Evolutionary conservation across 2,329 filamentous ascomycete genomes (phyloP).

Genomic region (Helotiales sp.): DNA sequence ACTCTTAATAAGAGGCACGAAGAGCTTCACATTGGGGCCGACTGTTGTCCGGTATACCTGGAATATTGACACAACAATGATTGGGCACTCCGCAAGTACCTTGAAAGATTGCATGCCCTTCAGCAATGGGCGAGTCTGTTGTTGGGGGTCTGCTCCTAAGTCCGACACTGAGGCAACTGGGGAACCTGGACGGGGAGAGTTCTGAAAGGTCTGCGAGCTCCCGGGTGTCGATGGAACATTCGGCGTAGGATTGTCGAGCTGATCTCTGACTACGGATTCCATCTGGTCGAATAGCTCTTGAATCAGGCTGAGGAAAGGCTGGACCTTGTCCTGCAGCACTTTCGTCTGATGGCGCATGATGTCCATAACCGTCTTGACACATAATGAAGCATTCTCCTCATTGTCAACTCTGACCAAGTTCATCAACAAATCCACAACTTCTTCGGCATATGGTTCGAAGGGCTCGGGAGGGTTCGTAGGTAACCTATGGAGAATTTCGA

Average conservation of each 20-base stretch:
- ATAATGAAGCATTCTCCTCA: slow-evolving; percentile 97
- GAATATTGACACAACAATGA: slow-evolving; percentile 98
- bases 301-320: slow-evolving; percentile 88
- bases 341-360: slow-evolving; percentile 92
- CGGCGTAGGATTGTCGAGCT: slow-evolving; percentile 78
- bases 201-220: slow-evolving; percentile 72
- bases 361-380: slow-evolving; percentile 97
- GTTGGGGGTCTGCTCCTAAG: slow-evolving; percentile 78
- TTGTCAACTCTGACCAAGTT: slow-evolving; percentile 88
- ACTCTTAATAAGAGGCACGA: slow-evolving; percentile 91
- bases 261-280: slow-evolving; percentile 92
- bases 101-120: slow-evolving; percentile 99
- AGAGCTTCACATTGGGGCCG: slow-evolving; percentile 82
- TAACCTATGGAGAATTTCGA: slow-evolving; percentile 92
- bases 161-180: slow-evolving; percentile 84
- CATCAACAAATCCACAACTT: slow-evolving; percentile 91
- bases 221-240: slow-evolving; percentile 70
- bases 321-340: slow-evolving; percentile 79
- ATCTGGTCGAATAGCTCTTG: slow-evolving; percentile 96
- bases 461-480: slow-evolving; percentile 75
- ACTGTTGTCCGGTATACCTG: slow-evolving; percentile 87
- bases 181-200: slow-evolving; percentile 84
- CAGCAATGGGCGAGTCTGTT: slow-evolving; percentile 78
- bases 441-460: slow-evolving; percentile 85
- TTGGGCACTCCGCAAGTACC: slow-evolving; percentile 94